Percentiles rank a stretch among this genome's conserved stretches.
phyloP scores from a whole-genome alignment of 805 yeast genomes.

The Saccharomycopsis schoenii region DNA sequence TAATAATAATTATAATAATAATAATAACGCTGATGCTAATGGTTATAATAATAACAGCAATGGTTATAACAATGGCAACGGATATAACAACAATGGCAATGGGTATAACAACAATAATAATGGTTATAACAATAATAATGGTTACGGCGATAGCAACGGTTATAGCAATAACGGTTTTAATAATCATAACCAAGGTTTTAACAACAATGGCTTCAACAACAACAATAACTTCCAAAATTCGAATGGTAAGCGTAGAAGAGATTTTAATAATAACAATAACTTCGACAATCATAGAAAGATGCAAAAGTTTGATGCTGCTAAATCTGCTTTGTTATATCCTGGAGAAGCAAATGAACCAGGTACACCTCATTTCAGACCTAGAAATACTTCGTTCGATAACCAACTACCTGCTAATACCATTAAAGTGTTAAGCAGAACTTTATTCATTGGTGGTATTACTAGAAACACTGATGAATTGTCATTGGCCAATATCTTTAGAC shows the following conservation, averaged over 20 bases:
- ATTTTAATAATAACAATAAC: slow-evolving; percentile 4
- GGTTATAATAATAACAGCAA: slow-evolving; percentile 1
- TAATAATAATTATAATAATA: slow-evolving; percentile 7
- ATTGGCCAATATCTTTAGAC: slow-evolving; percentile 60
- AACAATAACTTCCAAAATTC: slow-evolving; percentile 22
- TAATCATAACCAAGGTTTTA: slow-evolving; percentile 22
- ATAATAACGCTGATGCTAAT: slow-evolving; percentile 8
- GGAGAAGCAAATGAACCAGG: slow-evolving; percentile 63
- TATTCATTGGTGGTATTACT: slow-evolving; percentile 92
- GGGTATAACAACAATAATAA: slow-evolving; percentile 8
- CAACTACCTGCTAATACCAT: slow-evolving; percentile 67
- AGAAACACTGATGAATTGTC: slow-evolving; percentile 68
- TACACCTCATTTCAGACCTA: slow-evolving; percentile 68
- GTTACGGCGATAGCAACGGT: slow-evolving; percentile 22
- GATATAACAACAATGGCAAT: slow-evolving; percentile 22
- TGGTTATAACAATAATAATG: slow-evolving; percentile 21
- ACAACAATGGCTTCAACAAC: slow-evolving; percentile 16
- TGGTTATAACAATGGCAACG: slow-evolving; percentile 10
- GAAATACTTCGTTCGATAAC: slow-evolving; percentile 60
- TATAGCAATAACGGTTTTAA: slow-evolving; percentile 18
- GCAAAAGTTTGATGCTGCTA: slow-evolving; percentile 14
- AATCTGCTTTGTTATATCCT: slow-evolving; percentile 28
- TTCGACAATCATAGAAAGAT: slow-evolving; percentile 13
- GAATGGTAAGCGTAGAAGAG: slow-evolving; percentile 22
- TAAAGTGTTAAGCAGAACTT: slow-evolving; percentile 79